A percentile compares a stretch with the other conserved stretches of the same genome.
Evolutionary conservation across 106 monocot species (phyloP).

Genomic region (Narthecium ossifragum): DNA sequence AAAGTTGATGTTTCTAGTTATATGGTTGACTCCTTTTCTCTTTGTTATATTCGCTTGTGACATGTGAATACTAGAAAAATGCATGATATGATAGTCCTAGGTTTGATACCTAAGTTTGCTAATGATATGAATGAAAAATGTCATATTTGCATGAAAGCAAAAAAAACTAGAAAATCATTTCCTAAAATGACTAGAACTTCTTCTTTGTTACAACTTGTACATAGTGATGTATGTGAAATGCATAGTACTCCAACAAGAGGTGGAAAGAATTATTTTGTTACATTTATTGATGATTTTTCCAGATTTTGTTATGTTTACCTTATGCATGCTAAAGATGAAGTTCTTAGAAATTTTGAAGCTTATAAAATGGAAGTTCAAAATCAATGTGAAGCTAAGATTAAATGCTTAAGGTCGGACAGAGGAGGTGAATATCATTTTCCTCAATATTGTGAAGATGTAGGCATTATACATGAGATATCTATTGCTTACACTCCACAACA

Average conservation of each 20-base stretch:
- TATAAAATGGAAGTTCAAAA: neutral
- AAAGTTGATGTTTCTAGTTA: neutral
- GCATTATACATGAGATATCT: neutral
- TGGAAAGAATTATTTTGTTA: neutral
- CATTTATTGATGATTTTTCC: neutral
- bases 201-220: neutral
- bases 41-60: constrained; percentile 5
- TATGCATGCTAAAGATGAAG: neutral
- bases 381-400: neutral
- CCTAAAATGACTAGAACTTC: neutral
- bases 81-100: neutral
- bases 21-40: neutral
- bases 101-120: neutral
- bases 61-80: neutral
- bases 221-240: neutral
- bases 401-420: neutral
- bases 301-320: neutral
- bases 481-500: neutral
- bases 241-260: neutral
- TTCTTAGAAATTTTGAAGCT: neutral
- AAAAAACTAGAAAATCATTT: neutral
- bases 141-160: neutral
- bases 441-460: neutral
- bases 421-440: neutral
- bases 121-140: neutral